phyloP scores from a whole-genome alignment of 345 rosid species.

The Turnera subulata region DNA sequence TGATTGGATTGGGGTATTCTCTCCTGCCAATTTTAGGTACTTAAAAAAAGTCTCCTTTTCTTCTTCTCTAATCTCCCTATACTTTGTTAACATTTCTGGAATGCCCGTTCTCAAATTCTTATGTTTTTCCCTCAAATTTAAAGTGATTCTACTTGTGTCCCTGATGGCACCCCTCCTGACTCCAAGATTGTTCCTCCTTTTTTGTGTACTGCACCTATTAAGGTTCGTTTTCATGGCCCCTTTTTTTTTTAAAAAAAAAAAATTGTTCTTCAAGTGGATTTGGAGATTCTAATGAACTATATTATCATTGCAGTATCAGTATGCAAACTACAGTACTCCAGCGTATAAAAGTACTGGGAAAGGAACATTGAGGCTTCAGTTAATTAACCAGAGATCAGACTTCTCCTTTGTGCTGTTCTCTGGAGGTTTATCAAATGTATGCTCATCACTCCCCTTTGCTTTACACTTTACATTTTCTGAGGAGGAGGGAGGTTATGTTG shows the following conservation, averaged over 20 bases:
- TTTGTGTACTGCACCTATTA: conserved; percentile 65
- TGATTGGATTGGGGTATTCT: conserved; percentile 82
- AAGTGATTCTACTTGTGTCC: conserved; percentile 53
- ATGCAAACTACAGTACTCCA: conserved; percentile 56
- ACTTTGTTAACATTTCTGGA: too few species aligned
- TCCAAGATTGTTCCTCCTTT: conserved; percentile 41
- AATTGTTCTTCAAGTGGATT: not conserved
- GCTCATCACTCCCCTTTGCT: conserved; percentile 8
- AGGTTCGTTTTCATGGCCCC: conserved; percentile 33
- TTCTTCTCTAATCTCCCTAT: too few species aligned
- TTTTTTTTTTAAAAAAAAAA: too few species aligned
- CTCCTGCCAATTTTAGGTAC: conserved; percentile 71
- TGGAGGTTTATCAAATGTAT: conserved; percentile 54
- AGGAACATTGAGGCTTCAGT: conserved; percentile 59
- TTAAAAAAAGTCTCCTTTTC: not conserved
- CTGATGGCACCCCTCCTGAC: conserved; percentile 26
- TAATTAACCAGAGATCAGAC: conserved; percentile 76
- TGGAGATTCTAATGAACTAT: too few species aligned
- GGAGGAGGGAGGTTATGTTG: too few species aligned
- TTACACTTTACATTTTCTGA: too few species aligned
- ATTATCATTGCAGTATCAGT: conserved; percentile 41
- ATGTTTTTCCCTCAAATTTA: conserved; percentile 18
- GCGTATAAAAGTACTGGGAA: conserved; percentile 43
- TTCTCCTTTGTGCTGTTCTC: conserved; percentile 62
- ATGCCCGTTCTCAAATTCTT: too few species aligned